phyloP scores from a whole-genome alignment of 306 rosid species.

The Echinosophora koreensis region DNA sequence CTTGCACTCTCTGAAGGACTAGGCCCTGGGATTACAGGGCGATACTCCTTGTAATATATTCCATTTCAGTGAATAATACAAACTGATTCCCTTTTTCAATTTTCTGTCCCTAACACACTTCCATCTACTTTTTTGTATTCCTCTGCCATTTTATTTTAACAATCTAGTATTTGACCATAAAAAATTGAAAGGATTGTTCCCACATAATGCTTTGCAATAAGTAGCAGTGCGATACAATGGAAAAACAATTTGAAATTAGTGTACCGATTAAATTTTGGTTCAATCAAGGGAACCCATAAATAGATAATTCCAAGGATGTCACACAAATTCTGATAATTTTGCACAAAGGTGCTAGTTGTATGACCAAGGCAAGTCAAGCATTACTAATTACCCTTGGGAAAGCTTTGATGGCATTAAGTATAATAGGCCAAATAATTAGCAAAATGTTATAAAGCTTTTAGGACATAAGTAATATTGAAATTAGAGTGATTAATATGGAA shows the following conservation, averaged over 20 bases:
- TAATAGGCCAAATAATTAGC: background rate
- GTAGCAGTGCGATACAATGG: too few species aligned
- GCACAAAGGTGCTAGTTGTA: background rate
- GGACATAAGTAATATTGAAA: background rate
- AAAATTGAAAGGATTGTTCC: too few species aligned
- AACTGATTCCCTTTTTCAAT: too few species aligned
- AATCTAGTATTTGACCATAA: background rate
- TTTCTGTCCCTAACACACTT: background rate
- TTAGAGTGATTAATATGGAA: background rate
- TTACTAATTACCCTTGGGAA: background rate
- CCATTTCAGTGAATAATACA: too few species aligned
- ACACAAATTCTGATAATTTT: slow-evolving; percentile 6
- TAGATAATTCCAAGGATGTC: background rate
- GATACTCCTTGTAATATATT: too few species aligned
- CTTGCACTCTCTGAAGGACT: too few species aligned
- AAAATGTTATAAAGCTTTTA: background rate
- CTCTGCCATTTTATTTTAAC: slow-evolving; percentile 15
- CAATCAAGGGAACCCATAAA: background rate
- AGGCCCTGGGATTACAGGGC: too few species aligned
- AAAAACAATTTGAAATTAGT: background rate
- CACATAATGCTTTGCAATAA: too few species aligned
- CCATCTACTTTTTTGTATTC: background rate
- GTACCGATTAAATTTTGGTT: background rate
- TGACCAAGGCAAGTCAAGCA: slow-evolving; percentile 25
- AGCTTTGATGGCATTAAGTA: background rate